Conservation (phyloP, 1,139 yeast species). For the Hemisphaericaspora xylanilytica region DNA sequence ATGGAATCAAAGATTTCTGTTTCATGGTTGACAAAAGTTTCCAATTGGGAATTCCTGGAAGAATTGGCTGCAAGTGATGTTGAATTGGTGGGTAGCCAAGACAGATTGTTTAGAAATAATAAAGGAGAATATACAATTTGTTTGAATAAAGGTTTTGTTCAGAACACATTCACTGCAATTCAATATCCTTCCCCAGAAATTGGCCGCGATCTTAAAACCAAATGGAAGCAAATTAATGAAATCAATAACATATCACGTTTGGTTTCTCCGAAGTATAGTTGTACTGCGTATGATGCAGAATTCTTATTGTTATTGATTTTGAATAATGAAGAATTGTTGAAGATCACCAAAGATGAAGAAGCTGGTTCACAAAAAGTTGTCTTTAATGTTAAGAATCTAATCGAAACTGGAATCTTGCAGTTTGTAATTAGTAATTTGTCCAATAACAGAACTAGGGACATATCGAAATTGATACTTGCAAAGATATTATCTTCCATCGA, state of each 20-base stretch:
- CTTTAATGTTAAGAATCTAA: constrained; percentile 55
- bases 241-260: constrained; percentile 19
- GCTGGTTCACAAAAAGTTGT: constrained; percentile 20
- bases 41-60: constrained; percentile 64
- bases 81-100: constrained; percentile 41
- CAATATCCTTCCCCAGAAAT: constrained; percentile 7
- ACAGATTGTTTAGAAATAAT: constrained; percentile 47
- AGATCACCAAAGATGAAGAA: constrained; percentile 21
- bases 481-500: constrained; percentile 39
- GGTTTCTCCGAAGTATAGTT: constrained; percentile 5
- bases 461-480: constrained; percentile 38
- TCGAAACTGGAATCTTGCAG: constrained; percentile 60
- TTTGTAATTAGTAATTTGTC: constrained; percentile 51
- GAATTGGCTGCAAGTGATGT: constrained; percentile 38
- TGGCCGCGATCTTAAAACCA: constrained; percentile 9
- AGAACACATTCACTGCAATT: constrained; percentile 38
- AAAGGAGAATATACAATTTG: constrained; percentile 42
- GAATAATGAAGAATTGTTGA: constrained; percentile 61
- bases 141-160: constrained; percentile 51
- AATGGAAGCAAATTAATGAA: constrained; percentile 21
- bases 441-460: constrained; percentile 12
- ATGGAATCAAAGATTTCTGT: constrained; percentile 52
- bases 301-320: constrained; percentile 56
- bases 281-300: constrained; percentile 55
- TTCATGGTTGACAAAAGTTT: constrained; percentile 60